Conservation (phyloP, 2,329 filamentous ascomycete genomes). For the Calycina marina region DNA sequence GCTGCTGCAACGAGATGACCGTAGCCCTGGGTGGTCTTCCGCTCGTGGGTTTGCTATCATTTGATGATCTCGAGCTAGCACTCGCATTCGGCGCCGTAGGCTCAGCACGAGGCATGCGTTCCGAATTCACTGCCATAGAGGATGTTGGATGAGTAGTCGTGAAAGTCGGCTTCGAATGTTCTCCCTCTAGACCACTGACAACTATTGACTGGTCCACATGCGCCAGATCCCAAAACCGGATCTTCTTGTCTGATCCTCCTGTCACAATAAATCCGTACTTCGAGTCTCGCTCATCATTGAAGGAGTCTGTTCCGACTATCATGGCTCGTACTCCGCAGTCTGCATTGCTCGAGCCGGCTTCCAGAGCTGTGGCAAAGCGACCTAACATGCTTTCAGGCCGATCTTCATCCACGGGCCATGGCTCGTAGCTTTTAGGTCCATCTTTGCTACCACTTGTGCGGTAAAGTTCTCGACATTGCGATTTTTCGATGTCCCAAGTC, state of each 20-base stretch:
- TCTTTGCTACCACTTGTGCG: slow-evolving; percentile 48
- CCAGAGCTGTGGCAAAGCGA: slow-evolving; percentile 65
- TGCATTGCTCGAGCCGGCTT: slow-evolving; percentile 37
- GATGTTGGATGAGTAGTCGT: slow-evolving; percentile 46
- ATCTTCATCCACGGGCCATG: slow-evolving; percentile 85
- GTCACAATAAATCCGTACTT: slow-evolving; percentile 76
- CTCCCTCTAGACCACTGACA: slow-evolving; percentile 60
- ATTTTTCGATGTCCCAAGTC: slow-evolving; percentile 90
- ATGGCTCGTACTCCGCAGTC: slow-evolving; percentile 64
- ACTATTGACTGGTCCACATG: slow-evolving; percentile 65
- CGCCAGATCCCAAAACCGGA: slow-evolving; percentile 85
- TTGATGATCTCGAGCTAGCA: slow-evolving; percentile 17
- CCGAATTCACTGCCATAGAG: slow-evolving; percentile 50
- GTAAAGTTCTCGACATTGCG: slow-evolving; percentile 78
- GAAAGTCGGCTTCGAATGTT: slow-evolving; percentile 63
- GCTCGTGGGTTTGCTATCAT: slow-evolving; percentile 16
- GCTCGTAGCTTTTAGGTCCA: slow-evolving; percentile 53
- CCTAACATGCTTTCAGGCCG: slow-evolving; percentile 74
- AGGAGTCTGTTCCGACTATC: slow-evolving; percentile 53
- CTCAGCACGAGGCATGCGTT: slow-evolving; percentile 26
- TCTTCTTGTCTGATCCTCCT: slow-evolving; percentile 75
- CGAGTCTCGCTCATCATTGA: slow-evolving; percentile 56
- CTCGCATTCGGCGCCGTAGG: slow-evolving; percentile 21
- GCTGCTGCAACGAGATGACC: slow-evolving; percentile 77
- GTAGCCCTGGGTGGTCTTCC: slow-evolving; percentile 54